Evolutionary conservation across 2,329 filamentous ascomycete species (phyloP), one percentile per base, ranked within the genome.

Genomic region (Ceratocystis smalleyi): DNA sequence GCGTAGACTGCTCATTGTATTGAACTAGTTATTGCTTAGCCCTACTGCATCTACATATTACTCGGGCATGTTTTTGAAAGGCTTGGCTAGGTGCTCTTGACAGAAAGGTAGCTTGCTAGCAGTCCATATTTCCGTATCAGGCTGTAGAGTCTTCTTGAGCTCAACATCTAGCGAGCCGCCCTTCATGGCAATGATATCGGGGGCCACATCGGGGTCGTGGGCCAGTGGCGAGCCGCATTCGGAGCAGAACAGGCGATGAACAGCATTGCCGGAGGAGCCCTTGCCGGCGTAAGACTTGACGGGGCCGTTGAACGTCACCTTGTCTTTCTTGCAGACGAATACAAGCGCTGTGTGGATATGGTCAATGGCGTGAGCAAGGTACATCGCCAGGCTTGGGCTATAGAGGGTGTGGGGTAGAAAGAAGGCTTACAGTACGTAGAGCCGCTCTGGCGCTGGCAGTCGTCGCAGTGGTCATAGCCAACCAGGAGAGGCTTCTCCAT

Each of bases 401-500:
- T 40, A 40, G 35, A 40, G 10, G 35, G 27, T 27, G 27, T 32
- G n/a, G 19, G 27, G n/a, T 54, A 22, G 61, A 22, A 59, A 22
- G 61, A 22, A 59, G 10, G 71, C 80, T 68, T 74, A 84, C 82
- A 87, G 74, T 87, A 87, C 65, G 84, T 86, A 19, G 83, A 86
- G 68, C 84, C 84, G 61, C 75, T 81, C 75, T 87, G 84, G 71
- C 84, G 83, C 75, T 87, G 84, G 79, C 84, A 87, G 75, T 87
- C 84, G 71, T 87, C 84, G 70, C 84, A 87, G 77, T 87, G 84
- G 72, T 87, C 86, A 73, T 87, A 87, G 68, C 80, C 84, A 62
- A 81, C 82, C 73, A 81, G 54, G 64, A 81, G 70, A 63, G 79
- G 79, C 60, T 73, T 75, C 30, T 81, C 79, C 66, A 79, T 73